Conservation (phyloP, 2,329 filamentous ascomycete genomes). For the Pseudocercospora cruenta region DNA sequence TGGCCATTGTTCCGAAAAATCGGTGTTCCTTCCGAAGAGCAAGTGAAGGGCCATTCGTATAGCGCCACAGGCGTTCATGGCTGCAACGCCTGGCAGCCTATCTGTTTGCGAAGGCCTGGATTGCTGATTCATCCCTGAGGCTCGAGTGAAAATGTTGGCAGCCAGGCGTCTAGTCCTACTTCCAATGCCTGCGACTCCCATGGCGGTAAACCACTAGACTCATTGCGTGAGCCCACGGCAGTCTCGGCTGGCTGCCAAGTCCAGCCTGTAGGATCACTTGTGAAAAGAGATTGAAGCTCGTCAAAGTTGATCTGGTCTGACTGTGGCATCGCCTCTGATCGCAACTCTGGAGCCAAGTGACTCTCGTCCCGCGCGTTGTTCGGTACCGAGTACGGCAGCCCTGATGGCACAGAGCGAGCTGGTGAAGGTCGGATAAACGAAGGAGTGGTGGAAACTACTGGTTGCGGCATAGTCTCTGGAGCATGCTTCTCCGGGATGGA, state of each 20-base stretch:
- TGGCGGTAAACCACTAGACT: constrained; percentile 28
- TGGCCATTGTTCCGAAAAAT: neutral
- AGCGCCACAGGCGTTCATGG: neutral
- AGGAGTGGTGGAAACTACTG: neutral
- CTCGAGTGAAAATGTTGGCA: constrained; percentile 27
- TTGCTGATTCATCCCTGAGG: constrained; percentile 10
- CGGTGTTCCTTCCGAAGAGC: neutral
- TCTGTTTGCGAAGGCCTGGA: neutral
- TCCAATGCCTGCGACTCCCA: constrained; percentile 31
- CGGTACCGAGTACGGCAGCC: constrained; percentile 11
- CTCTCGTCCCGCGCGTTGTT: constrained; percentile 15
- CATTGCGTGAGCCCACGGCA: constrained; percentile 28
- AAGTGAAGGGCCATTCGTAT: neutral
- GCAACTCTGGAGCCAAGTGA: constrained; percentile 24
- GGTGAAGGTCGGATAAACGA: neutral
- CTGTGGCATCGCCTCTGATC: constrained; percentile 8
- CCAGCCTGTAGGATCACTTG: constrained; percentile 32
- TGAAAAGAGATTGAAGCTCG: constrained; percentile 31
- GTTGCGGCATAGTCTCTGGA: constrained; percentile 26
- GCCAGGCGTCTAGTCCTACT: constrained; percentile 31
- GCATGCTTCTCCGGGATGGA: constrained; percentile 32
- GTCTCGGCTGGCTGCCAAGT: constrained; percentile 35
- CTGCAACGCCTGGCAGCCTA: neutral
- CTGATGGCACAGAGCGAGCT: neutral
- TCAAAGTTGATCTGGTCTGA: constrained; percentile 31